Base-by-base conservation (phyloP, 2,329 filamentous ascomycete species). In the Cytospora mali region DNA sequence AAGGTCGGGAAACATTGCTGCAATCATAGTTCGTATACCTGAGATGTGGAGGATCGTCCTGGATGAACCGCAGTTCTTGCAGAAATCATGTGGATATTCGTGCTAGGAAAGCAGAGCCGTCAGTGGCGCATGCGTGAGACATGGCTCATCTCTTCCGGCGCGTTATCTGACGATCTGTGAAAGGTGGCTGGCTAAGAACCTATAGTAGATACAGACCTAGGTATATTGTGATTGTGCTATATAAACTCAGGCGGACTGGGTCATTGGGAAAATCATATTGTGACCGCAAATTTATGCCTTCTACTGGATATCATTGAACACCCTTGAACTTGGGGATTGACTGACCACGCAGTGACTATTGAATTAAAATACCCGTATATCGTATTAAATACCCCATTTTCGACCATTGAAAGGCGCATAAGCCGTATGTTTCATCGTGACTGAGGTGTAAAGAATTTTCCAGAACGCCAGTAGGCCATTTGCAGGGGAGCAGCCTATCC, bases 41-140 rank as follows among this genome's bases (percentile, higher is more conserved):
- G 7, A 21, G 4, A 11, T 10, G n/a, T 46, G 10, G 21, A 23
- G 42, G n/a, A 46, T 11, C 11, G n/a, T 23, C 6, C 9, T 46
- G n/a, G 42, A 3, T 23, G 10, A 21, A 23, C 21, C 39, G 18
- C 39, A 23, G 10, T 11, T 9, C 42, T 13, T 46, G 35, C 21
- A 13, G n/a, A 21, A 6, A 42, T n/a, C n/a, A 23, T 23, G 7
- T 23, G n/a, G 21, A 46, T 4, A 23, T n/a, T 23, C 21, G 42
- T 46, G 42, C 42, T 23, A 23, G 42, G 42, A 23, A 21, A 21
- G n/a, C n/a, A 21, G 6, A 23, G 42, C 13, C 42, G 42, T 46
- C 42, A 46, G 42, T 23, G 42, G 42, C 42, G 42, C 42, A 21
- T 46, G 42, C 42, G 42, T 46, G 42, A 46, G 42, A 46, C 42